These are phyloP conservation scores for Endothia cerciana DNA, from an alignment of 2,329 filamentous ascomycete species.

Conservation along the genomic window DNA sequence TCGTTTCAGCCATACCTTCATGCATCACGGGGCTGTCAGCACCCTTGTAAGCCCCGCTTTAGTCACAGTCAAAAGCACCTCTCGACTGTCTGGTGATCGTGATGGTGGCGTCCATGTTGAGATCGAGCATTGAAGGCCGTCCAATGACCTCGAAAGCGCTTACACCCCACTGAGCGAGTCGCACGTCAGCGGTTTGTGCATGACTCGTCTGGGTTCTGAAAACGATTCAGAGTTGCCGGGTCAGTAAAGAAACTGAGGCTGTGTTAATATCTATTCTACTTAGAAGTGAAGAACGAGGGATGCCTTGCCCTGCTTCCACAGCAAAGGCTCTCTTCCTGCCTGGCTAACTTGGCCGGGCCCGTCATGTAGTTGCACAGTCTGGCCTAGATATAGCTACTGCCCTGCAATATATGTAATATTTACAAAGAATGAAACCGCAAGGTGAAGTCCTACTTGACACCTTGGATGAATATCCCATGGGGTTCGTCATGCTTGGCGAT, in stretches of 20 bases:
- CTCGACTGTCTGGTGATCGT: conserved; percentile 26
- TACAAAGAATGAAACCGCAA: neutral
- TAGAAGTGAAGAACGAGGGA: neutral
- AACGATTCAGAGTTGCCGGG: neutral
- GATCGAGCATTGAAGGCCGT: conserved; percentile 24
- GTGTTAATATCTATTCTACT: neutral
- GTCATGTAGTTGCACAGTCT: neutral
- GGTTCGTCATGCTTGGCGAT: neutral
- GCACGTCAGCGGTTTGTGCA: neutral
- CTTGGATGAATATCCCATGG: neutral
- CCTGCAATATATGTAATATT: neutral
- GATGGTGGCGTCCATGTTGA: conserved; percentile 30
- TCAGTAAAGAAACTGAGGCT: neutral
- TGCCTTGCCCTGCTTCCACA: neutral
- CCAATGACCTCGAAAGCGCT: neutral
- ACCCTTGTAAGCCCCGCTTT: conserved; percentile 27
- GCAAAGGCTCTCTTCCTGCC: neutral
- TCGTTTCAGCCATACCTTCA: conserved; percentile 27
- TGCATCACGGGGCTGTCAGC: conserved; percentile 28
- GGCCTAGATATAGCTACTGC: neutral
- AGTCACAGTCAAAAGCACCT: conserved; percentile 25
- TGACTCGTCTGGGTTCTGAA: neutral
- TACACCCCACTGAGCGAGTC: neutral
- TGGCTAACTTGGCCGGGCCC: neutral
- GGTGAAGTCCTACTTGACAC: neutral